Conservation (phyloP, 306 rosid species). For the Begonia masoniana region DNA sequence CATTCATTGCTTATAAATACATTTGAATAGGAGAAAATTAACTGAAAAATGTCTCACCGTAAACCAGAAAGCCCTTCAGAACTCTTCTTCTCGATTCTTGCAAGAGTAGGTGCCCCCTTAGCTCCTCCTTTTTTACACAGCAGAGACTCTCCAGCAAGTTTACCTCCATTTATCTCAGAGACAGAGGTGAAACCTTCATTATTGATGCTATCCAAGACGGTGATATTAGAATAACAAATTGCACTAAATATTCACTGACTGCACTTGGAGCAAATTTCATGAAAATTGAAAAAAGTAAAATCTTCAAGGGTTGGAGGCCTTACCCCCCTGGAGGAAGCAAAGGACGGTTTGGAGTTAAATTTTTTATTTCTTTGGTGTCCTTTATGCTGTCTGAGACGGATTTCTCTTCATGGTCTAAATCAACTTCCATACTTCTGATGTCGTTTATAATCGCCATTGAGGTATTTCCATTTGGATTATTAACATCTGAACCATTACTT, state of each 20-base stretch:
- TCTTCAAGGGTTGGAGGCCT: no score
- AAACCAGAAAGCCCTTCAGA: conserved; percentile 17
- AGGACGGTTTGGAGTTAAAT: conserved; percentile 22
- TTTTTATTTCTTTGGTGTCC: conserved; percentile 22
- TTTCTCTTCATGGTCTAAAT: conserved; percentile 25
- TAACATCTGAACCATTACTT: conserved; percentile 21
- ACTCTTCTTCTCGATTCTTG: conserved; percentile 24
- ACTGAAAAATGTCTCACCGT: conserved; percentile 20
- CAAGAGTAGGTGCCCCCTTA: conserved; percentile 19
- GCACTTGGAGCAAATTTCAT: no score
- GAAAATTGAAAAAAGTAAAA: no score
- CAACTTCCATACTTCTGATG: conserved; percentile 19
- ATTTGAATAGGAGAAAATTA: no score
- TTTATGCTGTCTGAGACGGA: conserved; percentile 12
- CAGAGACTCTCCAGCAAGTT: conserved; percentile 17
- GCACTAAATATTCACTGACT: no score
- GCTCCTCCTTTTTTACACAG: conserved; percentile 25
- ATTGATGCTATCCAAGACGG: conserved; percentile 7
- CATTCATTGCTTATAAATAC: no score
- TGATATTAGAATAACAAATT: no score
- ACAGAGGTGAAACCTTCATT: conserved; percentile 34
- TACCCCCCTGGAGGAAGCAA: conserved; percentile 33
- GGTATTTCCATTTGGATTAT: conserved; percentile 21
- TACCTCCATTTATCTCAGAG: conserved; percentile 20
- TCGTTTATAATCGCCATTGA: conserved; percentile 15